These are phyloP conservation scores for Przewalskia tangutica DNA, from an alignment of 257 asterid species.

Conservation along the genomic window DNA sequence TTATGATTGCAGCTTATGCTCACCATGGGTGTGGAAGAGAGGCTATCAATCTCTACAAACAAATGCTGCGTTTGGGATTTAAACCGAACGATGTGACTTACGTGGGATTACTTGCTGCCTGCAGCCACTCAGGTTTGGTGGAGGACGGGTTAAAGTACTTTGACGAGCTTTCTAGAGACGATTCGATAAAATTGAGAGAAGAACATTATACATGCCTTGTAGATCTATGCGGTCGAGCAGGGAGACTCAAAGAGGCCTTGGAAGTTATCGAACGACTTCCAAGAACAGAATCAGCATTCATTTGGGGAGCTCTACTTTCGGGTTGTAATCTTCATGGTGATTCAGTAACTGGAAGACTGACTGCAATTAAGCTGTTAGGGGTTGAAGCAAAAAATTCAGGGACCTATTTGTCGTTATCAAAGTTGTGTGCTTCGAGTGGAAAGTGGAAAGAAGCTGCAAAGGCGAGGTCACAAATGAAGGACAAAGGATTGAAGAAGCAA, in stretches of 20 bases:
- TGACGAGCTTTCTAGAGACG: constrained; percentile 30
- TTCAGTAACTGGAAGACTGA: constrained; percentile 32
- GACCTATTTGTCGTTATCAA: constrained; percentile 22
- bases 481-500: constrained; percentile 46
- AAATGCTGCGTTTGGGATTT: constrained; percentile 32
- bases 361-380: constrained; percentile 26
- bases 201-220: constrained; percentile 49
- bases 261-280: constrained; percentile 29
- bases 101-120: constrained; percentile 50
- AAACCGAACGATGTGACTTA: constrained; percentile 50
- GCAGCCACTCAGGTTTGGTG: constrained; percentile 60
- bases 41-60: constrained; percentile 33
- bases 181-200: constrained; percentile 35
- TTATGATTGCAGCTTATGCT: constrained; percentile 55
- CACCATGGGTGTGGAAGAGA: constrained; percentile 58
- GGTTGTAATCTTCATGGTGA: constrained; percentile 49
- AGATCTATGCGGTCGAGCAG: constrained; percentile 50
- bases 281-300: constrained; percentile 15
- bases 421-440: constrained; percentile 23
- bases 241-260: constrained; percentile 42
- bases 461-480: constrained; percentile 44
- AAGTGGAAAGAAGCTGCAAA: constrained; percentile 38
- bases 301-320: constrained; percentile 49
- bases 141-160: constrained; percentile 46
- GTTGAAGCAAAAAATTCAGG: constrained; percentile 19